Percentiles rank a stretch among this genome's conserved stretches.
phyloP scores from a whole-genome alignment of 768 basidiomycete species.

The Artomyces pyxidatus region DNA sequence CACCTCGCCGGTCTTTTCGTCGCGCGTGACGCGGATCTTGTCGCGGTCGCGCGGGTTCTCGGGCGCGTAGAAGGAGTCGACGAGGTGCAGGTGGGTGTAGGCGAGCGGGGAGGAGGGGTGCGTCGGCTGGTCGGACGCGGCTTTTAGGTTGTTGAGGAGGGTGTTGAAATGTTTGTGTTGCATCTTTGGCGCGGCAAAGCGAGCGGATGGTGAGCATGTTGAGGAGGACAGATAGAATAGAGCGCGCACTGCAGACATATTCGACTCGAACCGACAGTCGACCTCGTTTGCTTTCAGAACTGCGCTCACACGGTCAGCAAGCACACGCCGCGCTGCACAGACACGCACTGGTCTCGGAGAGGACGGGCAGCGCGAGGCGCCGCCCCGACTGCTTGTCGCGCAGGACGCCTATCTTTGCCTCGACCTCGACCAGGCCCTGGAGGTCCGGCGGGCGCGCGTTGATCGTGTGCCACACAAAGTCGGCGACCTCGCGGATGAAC shows the following conservation, averaged over 20 bases:
- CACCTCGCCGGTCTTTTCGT: constrained; percentile 65
- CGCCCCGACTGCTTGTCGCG: constrained; percentile 46
- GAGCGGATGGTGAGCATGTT: too few relatives aligned
- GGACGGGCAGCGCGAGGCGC: constrained; percentile 61
- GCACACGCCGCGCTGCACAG: neutral
- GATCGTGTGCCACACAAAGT: constrained; percentile 77
- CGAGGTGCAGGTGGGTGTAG: constrained; percentile 69
- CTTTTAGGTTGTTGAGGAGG: constrained; percentile 77
- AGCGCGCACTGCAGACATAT: constrained; percentile 76
- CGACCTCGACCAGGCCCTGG: constrained; percentile 67
- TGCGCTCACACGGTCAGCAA: constrained; percentile 22
- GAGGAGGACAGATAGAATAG: neutral
- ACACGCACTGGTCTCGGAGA: constrained; percentile 79
- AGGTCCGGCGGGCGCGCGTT: constrained; percentile 40
- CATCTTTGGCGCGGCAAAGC: too few relatives aligned
- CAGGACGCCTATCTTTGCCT: constrained; percentile 82
- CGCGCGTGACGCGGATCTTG: constrained; percentile 78
- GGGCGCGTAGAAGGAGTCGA: constrained; percentile 69
- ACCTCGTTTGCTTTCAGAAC: constrained; percentile 57
- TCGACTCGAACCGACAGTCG: constrained; percentile 79
- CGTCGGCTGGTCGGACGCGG: constrained; percentile 41
- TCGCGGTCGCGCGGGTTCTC: constrained; percentile 31
- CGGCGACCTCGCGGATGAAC: constrained; percentile 85
- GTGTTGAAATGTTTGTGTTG: constrained; percentile 87
- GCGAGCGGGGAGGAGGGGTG: constrained; percentile 51